Conservation (phyloP, 2,329 filamentous ascomycete genomes). For the Nemania serpens region DNA sequence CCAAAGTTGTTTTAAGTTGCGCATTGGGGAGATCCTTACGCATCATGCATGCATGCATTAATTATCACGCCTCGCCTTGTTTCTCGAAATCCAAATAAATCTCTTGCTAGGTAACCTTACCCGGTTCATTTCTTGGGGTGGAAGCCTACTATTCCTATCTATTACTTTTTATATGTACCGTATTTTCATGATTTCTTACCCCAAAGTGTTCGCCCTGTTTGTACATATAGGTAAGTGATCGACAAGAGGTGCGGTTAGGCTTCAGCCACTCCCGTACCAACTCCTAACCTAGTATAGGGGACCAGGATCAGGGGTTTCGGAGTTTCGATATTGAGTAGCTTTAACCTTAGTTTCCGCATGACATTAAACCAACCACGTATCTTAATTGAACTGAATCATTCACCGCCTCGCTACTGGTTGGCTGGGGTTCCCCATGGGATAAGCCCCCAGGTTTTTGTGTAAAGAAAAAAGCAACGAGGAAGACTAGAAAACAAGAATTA, state of each 20-base stretch:
- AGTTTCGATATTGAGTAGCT: neutral
- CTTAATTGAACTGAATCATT: no score
- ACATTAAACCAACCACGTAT: neutral
- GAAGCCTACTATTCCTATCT: neutral
- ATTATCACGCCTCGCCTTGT: slow-evolving; percentile 1
- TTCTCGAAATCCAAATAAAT: neutral
- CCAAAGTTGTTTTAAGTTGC: no score
- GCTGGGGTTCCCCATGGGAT: no score
- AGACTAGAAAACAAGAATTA: no score
- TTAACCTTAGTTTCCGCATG: neutral
- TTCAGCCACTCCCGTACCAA: neutral
- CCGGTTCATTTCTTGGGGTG: neutral
- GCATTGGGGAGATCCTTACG: neutral
- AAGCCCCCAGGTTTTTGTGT: no score
- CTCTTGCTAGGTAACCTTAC: neutral
- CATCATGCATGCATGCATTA: neutral
- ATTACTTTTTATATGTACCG: neutral
- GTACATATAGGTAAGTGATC: slow-evolving; percentile 4
- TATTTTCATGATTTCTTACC: neutral
- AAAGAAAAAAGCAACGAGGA: no score
- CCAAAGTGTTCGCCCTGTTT: slow-evolving; percentile 8
- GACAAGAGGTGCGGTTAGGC: neutral
- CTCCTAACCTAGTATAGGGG: neutral
- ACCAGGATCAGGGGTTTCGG: slow-evolving; percentile 8
- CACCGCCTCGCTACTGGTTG: no score